Base-by-base conservation (phyloP, 768 basidiomycete species). In the Hortiboletus flavorubellus region DNA sequence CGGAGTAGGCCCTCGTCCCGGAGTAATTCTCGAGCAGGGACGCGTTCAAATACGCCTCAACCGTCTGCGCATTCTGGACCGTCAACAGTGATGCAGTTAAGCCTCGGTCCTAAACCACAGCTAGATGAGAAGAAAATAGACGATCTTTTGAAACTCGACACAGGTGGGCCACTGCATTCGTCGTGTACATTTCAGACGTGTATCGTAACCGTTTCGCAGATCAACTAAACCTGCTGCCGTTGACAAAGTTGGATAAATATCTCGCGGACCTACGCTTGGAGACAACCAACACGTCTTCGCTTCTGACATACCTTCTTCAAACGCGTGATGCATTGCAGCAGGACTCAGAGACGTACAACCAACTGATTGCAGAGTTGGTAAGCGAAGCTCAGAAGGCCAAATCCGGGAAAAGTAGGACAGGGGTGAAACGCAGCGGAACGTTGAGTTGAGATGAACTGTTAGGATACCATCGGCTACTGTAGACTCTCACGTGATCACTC, bases 301-400 rank as follows among this genome's bases (percentile, higher is more conserved):
- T 92, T 10, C 75, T 97, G 52, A 93, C 91, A 18, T 82, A 93
- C 73, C 73, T 93, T 35, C 75, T 95, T 56, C 93, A 97, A 72
- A 80, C 82, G 38, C 80, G 85, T 54, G 92, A 93, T 59, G 82
- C 86, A 34, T 68, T 92, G 56, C 89, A 92, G 69, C 91, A 93
- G 72, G 90, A 91, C 67, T 87, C 85, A 37, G 88, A 97, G 75
- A 89, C 85, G 29, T 93, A 93, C 65, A 95, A 97, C 70, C 87
- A 85, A 15, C 77, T 94, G 54, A 97, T 97, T 56, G 94, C 87
- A 29, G 93, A 93, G 67, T 76, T 97, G 47, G 92, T 97, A n/a
- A 85, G 85, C 41, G 92, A 96, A 70, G 93, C 94, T 34, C 90
- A 91, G 67, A 91, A 89, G 71, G 78, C 85, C 51, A 91, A 89